Conservation (phyloP, 345 rosid genomes). For the Eucalyptus shirleyi region DNA sequence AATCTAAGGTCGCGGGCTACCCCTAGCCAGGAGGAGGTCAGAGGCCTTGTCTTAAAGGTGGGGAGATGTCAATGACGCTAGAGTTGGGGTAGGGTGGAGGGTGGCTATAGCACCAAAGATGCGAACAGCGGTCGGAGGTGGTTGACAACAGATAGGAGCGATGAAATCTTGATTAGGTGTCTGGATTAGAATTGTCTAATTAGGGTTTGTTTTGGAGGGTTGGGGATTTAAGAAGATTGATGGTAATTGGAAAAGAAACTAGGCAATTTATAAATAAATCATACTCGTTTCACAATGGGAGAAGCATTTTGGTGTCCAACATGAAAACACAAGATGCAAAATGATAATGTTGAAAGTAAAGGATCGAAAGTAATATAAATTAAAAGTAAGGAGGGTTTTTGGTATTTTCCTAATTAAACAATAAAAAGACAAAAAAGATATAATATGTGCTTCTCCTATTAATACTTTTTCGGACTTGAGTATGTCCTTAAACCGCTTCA, state of each 20-base stretch:
- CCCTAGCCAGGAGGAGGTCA: fast-evolving
- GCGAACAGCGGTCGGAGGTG: neutral
- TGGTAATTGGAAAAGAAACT: neutral
- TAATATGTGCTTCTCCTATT: too few relatives aligned
- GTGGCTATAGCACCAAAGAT: neutral
- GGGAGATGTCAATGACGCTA: neutral
- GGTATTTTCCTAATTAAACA: too few relatives aligned
- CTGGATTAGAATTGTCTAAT: neutral
- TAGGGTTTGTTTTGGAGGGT: neutral
- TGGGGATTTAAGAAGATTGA: neutral
- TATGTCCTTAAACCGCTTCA: too few relatives aligned
- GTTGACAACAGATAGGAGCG: fast-evolving
- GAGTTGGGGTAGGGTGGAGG: neutral
- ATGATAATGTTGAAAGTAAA: too few relatives aligned
- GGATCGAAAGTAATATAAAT: too few relatives aligned
- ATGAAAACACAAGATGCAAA: neutral
- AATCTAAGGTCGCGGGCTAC: neutral
- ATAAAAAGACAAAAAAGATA: too few relatives aligned
- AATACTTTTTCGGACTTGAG: too few relatives aligned
- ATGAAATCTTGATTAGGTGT: neutral
- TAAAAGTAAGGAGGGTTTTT: too few relatives aligned
- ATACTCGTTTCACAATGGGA: too few relatives aligned
- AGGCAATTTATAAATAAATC: neutral
- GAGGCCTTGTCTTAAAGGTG: neutral
- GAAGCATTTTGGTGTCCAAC: neutral